Percentiles rank a stretch among this genome's conserved stretches.
phyloP scores from a whole-genome alignment of 768 basidiomycete genomes.

The Pleurotus giganteus region DNA sequence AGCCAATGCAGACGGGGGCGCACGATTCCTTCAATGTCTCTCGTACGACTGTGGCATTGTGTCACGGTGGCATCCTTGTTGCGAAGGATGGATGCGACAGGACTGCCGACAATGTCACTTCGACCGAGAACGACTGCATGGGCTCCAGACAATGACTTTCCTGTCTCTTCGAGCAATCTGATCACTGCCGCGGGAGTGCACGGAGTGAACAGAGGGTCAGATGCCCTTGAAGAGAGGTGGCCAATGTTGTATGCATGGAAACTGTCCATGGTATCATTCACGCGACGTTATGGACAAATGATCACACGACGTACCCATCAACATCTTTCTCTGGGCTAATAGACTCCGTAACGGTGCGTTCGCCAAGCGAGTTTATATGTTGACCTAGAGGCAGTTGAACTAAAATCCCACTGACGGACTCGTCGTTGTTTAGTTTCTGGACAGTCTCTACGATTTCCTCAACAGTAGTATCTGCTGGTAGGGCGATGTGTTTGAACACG shows the following conservation, averaged over 20 bases:
- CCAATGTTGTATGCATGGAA: slow-evolving; percentile 99
- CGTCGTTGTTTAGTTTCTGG: slow-evolving; percentile 79
- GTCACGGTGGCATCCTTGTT: slow-evolving; percentile 94
- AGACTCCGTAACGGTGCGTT: slow-evolving; percentile 91
- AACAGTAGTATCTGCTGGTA: slow-evolving; percentile 67
- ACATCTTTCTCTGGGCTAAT: slow-evolving; percentile 94
- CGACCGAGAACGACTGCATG: slow-evolving; percentile 92
- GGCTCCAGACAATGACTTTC: slow-evolving; percentile 70
- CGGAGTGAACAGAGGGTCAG: slow-evolving; percentile 86
- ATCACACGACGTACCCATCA: slow-evolving; percentile 67
- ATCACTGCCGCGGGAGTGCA: slow-evolving; percentile 96
- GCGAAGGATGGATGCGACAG: slow-evolving; percentile 87
- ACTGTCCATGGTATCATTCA: slow-evolving; percentile 35
- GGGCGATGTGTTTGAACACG: slow-evolving; percentile 73
- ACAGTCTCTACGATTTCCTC: slow-evolving; percentile 78
- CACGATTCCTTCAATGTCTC: slow-evolving; percentile 77
- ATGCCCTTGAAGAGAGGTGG: slow-evolving; percentile 86
- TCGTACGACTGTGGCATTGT: slow-evolving; percentile 92
- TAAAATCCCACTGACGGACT: slow-evolving; percentile 80
- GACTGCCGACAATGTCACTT: slow-evolving; percentile 96
- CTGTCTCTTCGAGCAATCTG: slow-evolving; percentile 85
- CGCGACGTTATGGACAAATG: background rate
- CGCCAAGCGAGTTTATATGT: slow-evolving; percentile 77
- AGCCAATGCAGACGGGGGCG: slow-evolving; percentile 21
- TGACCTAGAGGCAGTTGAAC: slow-evolving; percentile 93